Evolutionary conservation across 2,329 filamentous ascomycete species (phyloP).

Genomic region (Beauveria sp.): DNA sequence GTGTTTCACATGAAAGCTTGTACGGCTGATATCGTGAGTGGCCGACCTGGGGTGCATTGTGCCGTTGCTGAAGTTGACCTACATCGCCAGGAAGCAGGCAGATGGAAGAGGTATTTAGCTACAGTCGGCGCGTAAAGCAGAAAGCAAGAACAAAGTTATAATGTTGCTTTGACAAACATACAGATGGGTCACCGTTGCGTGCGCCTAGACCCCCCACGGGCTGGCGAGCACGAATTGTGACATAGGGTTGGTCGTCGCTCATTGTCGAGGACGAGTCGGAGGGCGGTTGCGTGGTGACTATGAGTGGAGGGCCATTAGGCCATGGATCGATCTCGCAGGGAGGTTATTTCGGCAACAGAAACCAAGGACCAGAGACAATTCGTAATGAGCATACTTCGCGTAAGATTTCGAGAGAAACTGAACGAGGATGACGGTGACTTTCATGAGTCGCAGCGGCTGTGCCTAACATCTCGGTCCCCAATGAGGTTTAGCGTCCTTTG

Average conservation of each 20-base stretch:
- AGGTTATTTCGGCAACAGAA: not conserved
- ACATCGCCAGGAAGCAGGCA: not conserved
- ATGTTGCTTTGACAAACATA: slow-evolving; percentile 26
- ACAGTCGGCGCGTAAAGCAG: not conserved
- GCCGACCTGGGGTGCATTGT: slow-evolving; percentile 26
- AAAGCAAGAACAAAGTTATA: not conserved
- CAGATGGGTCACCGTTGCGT: slow-evolving; percentile 41
- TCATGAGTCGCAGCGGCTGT: not conserved
- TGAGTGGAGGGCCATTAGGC: slow-evolving; percentile 5
- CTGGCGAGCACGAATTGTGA: slow-evolving; percentile 44
- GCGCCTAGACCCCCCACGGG: slow-evolving; percentile 38
- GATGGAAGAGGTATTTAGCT: slow-evolving; percentile 9
- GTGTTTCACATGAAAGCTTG: slow-evolving; percentile 51
- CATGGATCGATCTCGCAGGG: not conserved
- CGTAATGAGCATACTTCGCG: not conserved
- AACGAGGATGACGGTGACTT: not conserved
- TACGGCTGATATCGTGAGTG: slow-evolving; percentile 51
- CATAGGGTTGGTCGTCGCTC: slow-evolving; percentile 40
- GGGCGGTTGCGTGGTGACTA: not conserved
- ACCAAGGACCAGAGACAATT: not conserved
- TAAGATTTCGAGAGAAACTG: not conserved
- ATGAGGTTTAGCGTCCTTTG: slow-evolving; percentile 23
- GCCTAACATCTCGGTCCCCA: slow-evolving; percentile 26
- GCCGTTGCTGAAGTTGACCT: slow-evolving; percentile 1
- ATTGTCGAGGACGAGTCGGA: slow-evolving; percentile 20